These are phyloP conservation scores for Chimonanthus salicifolius DNA, from an alignment of 164 flowering plant genomes.

Conservation along the genomic window DNA sequence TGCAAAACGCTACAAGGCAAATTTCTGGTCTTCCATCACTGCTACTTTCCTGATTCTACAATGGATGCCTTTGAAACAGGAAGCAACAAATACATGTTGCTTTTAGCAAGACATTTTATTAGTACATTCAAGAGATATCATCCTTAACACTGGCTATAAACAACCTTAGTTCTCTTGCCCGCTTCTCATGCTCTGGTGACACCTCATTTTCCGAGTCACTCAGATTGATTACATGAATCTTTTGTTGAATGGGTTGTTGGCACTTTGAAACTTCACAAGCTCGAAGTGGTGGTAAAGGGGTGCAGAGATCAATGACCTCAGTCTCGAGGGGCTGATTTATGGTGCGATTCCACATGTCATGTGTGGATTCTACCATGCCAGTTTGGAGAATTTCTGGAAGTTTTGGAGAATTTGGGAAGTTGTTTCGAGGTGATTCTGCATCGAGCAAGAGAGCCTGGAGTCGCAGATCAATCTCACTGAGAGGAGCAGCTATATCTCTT, in stretches of 20 bases:
- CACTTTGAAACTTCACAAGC: slow-evolving; percentile 20
- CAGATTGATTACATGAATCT: slow-evolving; percentile 45
- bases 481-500: slow-evolving; percentile 15
- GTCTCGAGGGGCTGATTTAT: neutral
- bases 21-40: no score
- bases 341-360: neutral
- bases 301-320: slow-evolving; percentile 64
- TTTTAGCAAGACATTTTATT: no score
- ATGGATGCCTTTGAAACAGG: no score
- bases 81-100: no score
- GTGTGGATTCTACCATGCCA: neutral
- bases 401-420: neutral
- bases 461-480: slow-evolving; percentile 38
- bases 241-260: slow-evolving; percentile 15
- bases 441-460: slow-evolving; percentile 54
- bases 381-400: neutral
- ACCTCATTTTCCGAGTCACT: slow-evolving; percentile 62
- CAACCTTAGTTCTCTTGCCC: slow-evolving; percentile 57
- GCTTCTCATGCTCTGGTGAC: slow-evolving; percentile 57
- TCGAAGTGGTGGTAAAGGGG: slow-evolving; percentile 50
- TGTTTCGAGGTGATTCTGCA: slow-evolving; percentile 30
- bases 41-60: no score
- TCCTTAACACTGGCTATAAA: slow-evolving; percentile 36
- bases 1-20: no score
- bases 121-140: slow-evolving; percentile 7